Evolutionary conservation across 768 basidiomycete species (phyloP).

Genomic region (Suillus luteus): DNA sequence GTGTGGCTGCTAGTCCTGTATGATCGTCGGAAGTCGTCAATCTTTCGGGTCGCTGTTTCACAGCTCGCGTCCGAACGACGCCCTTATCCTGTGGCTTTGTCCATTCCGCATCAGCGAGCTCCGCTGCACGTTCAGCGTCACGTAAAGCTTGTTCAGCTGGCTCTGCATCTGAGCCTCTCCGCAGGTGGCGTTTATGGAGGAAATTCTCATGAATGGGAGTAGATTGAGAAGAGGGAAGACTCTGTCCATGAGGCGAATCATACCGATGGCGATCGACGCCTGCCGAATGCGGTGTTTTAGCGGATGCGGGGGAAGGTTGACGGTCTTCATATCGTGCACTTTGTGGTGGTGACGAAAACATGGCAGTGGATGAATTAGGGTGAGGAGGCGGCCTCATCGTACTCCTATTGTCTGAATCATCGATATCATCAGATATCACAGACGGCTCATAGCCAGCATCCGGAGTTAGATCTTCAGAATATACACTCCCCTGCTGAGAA

Average conservation of each 20-base stretch:
- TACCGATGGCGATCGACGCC: slow-evolving; percentile 29
- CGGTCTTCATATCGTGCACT: slow-evolving; percentile 40
- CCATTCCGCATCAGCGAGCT: slow-evolving; percentile 23
- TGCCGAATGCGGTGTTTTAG: slow-evolving; percentile 27
- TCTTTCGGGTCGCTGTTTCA: slow-evolving; percentile 1
- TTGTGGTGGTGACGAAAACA: slow-evolving; percentile 43
- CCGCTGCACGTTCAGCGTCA: slow-evolving; percentile 27
- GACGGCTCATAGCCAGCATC: slow-evolving; percentile 70
- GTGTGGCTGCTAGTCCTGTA: slow-evolving; percentile 7
- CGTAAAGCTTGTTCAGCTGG: slow-evolving; percentile 27
- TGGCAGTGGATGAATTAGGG: slow-evolving; percentile 33
- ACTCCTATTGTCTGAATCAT: slow-evolving; percentile 54
- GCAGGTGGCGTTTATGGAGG: slow-evolving; percentile 29
- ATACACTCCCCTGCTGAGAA: slow-evolving; percentile 69
- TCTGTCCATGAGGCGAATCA: slow-evolving; percentile 22
- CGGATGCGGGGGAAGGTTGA: slow-evolving; percentile 38
- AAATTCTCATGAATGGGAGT: slow-evolving; percentile 36
- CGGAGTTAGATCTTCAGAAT: slow-evolving; percentile 58
- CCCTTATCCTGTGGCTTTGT: background rate
- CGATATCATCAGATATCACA: slow-evolving; percentile 53
- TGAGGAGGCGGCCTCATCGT: slow-evolving; percentile 44
- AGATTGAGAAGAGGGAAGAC: slow-evolving; percentile 30
- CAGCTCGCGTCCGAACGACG: background rate
- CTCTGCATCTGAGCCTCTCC: slow-evolving; percentile 30
- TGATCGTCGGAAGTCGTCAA: slow-evolving; percentile 26